These are phyloP conservation scores for Ceratocystis variospora DNA, from an alignment of 2,329 filamentous ascomycete genomes.

Conservation along the genomic window DNA sequence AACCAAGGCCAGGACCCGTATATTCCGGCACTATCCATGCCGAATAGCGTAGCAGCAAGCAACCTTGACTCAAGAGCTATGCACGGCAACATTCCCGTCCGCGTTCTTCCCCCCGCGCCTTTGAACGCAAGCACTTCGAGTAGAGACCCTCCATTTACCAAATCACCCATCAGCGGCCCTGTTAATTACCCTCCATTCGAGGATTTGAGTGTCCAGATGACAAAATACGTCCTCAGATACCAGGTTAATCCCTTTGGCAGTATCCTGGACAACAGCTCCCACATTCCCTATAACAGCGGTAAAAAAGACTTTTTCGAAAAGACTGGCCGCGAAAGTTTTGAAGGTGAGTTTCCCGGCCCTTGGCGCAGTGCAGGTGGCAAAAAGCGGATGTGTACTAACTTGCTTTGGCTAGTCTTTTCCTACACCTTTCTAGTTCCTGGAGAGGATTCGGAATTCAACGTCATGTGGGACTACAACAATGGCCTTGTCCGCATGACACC, in stretches of 20 bases:
- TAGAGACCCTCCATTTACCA: conserved; percentile 12
- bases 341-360: conserved; percentile 45
- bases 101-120: conserved; percentile 24
- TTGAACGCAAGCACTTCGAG: too few species aligned
- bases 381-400: background rate
- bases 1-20: background rate
- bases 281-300: conserved; percentile 88
- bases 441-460: conserved; percentile 51
- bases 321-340: conserved; percentile 76
- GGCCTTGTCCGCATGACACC: conserved; percentile 88
- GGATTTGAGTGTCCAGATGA: conserved; percentile 42
- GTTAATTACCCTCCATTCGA: conserved; percentile 67
- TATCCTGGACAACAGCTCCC: conserved; percentile 49
- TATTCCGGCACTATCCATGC: background rate
- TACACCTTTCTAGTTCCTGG: conserved; percentile 66
- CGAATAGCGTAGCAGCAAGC: background rate
- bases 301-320: conserved; percentile 81
- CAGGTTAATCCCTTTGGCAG: conserved; percentile 50
- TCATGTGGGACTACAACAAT: conserved; percentile 97
- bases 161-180: conserved; percentile 34
- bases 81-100: conserved; percentile 15
- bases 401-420: conserved; percentile 50
- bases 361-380: too few species aligned
- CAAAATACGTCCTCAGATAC: conserved; percentile 47
- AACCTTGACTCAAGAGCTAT: background rate